Evolutionary conservation across 768 basidiomycete species (phyloP), one percentile per base, ranked within the genome.

Genomic region (Cantharellus anzutake): DNA sequence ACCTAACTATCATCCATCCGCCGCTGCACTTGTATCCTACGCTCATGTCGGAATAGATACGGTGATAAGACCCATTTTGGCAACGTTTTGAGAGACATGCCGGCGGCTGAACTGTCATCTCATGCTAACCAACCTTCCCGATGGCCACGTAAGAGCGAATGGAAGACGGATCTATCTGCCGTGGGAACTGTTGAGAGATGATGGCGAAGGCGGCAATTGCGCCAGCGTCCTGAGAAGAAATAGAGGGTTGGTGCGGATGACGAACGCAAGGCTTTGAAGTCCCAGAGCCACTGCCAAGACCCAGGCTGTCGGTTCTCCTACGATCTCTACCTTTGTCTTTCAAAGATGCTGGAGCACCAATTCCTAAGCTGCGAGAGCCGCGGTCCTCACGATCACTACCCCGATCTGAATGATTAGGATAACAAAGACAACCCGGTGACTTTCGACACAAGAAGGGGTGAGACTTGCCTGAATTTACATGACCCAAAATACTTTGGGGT

Each of bases 101-200:
- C 92, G 4, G 81, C 86, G 4, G 94, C 92, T 14, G 84, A 83
- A 65, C 87, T 83, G 67, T 93, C 89, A 65, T 89, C 84, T 65
- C 91, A 76, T 62, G 80, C 86, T 14, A 83, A 83, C 87, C 87
- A 91, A 37, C 89, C 89, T 68, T 89, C 84, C 68, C 90, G 88
- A 3, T 85, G 89, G 5, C 89, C 89, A 64, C 86, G 80, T 35
- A 91, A 76, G 59, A 90, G 73, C 1, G 87, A 89, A 67, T 92
- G 20, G 20, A 29, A 29, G 20, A 29, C 1, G 20, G 20, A 29
- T 29, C 20, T 29, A 29, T 29, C 20, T 29, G 20, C 70, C 1
- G 74, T 68, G 14, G 71, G 65, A 35, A 72, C 69, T 66, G 92
- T 82, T 64, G 88, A 85, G 61, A 88, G 84, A 60, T 92, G 90